A percentile compares a stretch with the other conserved stretches of the same genome.
These are phyloP conservation scores for Spongiforma sp. DNA, from an alignment of 1,284 basidiomycete species.

Conservation along the genomic window DNA sequence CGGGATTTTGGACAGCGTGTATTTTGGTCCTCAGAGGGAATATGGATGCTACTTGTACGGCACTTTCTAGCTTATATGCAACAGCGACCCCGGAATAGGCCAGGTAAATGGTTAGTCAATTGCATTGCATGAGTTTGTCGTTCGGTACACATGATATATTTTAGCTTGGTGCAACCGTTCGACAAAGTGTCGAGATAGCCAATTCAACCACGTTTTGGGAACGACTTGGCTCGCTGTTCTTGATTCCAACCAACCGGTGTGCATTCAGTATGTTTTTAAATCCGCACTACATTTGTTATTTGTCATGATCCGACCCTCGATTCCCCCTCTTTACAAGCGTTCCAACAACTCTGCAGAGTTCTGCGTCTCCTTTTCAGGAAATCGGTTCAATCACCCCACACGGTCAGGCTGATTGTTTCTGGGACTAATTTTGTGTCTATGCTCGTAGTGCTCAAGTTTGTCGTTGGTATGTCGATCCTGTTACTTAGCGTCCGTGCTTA, in stretches of 20 bases:
- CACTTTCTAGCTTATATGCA: slow-evolving; percentile 72
- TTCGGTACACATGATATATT: not conserved
- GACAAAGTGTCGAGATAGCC: slow-evolving; percentile 65
- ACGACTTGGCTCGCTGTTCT: slow-evolving; percentile 59
- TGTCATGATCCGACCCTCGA: too few species aligned
- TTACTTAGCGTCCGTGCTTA: too few species aligned
- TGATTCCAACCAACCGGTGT: slow-evolving; percentile 66
- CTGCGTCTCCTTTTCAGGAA: slow-evolving; percentile 78
- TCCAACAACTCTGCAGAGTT: slow-evolving; percentile 83
- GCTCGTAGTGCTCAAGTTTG: slow-evolving; percentile 69
- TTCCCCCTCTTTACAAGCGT: too few species aligned
- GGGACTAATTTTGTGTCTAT: slow-evolving; percentile 86
- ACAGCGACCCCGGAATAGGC: slow-evolving; percentile 67
- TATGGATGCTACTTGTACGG: slow-evolving; percentile 50
- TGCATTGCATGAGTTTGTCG: not conserved
- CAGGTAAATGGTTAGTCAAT: slow-evolving; percentile 58
- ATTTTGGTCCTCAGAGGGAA: slow-evolving; percentile 68
- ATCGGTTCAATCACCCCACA: slow-evolving; percentile 85
- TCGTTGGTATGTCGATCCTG: not conserved
- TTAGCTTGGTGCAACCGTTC: slow-evolving; percentile 64
- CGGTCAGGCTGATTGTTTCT: slow-evolving; percentile 79
- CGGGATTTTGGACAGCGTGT: slow-evolving; percentile 54
- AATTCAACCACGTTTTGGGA: slow-evolving; percentile 66
- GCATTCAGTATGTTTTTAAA: slow-evolving; percentile 64
- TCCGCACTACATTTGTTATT: slow-evolving; percentile 1